Evolutionary conservation across 352 stramenopile species (phyloP), one percentile per base, ranked within the genome.

Genomic region (Globisporangium splendens): DNA sequence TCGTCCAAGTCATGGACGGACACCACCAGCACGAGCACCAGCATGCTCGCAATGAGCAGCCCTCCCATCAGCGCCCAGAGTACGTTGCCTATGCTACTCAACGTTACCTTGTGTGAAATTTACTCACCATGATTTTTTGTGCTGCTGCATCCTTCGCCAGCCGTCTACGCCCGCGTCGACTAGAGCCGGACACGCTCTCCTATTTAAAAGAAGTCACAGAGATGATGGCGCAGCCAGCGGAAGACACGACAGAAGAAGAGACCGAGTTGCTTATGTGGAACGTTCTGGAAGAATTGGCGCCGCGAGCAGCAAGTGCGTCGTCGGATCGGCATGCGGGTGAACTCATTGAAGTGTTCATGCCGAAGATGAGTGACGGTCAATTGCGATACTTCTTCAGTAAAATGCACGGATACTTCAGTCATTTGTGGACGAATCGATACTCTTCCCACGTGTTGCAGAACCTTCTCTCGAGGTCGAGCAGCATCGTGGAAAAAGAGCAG

Each of bases 361-460:
- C 78, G 47, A 84, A 84, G 49, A 91, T 91, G 77, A 87, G 60
- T 49, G 72, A 83, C 49, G 69, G 64, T 0, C 84, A 93, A 57
- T 68, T 93, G 46, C 79, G 82, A 15, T 93, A 79, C 54, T 70
- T 93, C 50, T 63, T 91, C 50, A 75, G 79, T 63, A 91, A 93
- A 67, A 91, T 93, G 79, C 61, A 72, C 28, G 80, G 81, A 46
- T 93, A 93, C 61, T 71, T 83, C 49, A 90, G 79, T 52, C 84
- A 93, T 42, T 61, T 93, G 49, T 93, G 84, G 84, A 93, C 84
- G 24, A 93, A 93, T 54, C 84, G 84, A 24, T 93, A 93, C 72
- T 93, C 84, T 53, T 93, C 84, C 12, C 84, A 93, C 64, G 84
- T 93, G 57, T 69, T 93, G 49, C 84, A 93, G 67, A 68, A 90